phyloP scores from a whole-genome alignment of 1,284 basidiomycete genomes.

The Inonotus hispidus region DNA sequence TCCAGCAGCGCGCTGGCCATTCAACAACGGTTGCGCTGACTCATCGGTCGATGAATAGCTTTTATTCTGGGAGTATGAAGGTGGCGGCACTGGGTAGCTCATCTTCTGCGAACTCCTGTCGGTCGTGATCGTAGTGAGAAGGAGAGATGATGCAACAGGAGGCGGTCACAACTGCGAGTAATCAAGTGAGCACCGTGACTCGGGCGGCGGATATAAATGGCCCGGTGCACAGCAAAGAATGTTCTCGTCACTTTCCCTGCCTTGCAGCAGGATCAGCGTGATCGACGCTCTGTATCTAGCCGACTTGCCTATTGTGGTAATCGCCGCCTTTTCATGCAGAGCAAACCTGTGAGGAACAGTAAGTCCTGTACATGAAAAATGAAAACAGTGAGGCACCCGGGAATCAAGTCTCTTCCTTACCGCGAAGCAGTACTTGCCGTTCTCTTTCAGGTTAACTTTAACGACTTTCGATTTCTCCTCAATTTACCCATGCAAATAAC shows the following conservation, averaged over 20 bases:
- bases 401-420: too few relatives aligned
- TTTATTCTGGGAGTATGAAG: slow-evolving; percentile 39
- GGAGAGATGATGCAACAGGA: neutral
- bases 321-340: neutral
- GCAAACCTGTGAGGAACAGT: too few relatives aligned
- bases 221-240: neutral
- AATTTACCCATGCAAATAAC: too few relatives aligned
- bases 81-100: slow-evolving; percentile 48
- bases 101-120: slow-evolving; percentile 14
- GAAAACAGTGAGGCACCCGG: too few relatives aligned
- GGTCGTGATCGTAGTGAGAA: slow-evolving; percentile 2
- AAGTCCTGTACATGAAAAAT: too few relatives aligned
- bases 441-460: too few relatives aligned
- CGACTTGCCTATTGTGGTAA: neutral
- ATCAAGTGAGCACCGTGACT: neutral
- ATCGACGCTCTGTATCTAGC: neutral
- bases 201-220: neutral
- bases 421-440: too few relatives aligned
- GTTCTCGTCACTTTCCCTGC: too few relatives aligned
- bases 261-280: neutral
- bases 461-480: too few relatives aligned
- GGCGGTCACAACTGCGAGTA: neutral
- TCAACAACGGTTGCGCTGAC: slow-evolving; percentile 43
- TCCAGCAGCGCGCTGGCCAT: slow-evolving; percentile 36
- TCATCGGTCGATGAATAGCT: slow-evolving; percentile 35